Percentiles rank a stretch among this genome's conserved stretches.
phyloP scores from a whole-genome alignment of 2,329 filamentous ascomycete species.

The Hymenoscyphus scutula region DNA sequence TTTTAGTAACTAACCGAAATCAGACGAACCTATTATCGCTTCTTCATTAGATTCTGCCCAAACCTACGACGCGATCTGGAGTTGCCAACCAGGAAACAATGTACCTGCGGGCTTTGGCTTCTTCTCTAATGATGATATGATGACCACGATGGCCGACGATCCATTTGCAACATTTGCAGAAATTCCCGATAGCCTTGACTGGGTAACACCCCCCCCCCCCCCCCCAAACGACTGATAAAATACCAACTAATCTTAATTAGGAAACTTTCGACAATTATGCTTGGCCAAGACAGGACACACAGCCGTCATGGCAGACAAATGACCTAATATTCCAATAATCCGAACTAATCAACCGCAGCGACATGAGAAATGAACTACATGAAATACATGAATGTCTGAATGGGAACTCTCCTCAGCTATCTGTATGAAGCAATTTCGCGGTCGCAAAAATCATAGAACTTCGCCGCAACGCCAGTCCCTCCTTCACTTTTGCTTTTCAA shows the following conservation, averaged over 20 bases:
- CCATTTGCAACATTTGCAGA: conserved; percentile 22
- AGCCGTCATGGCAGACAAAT: background rate
- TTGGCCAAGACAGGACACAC: conserved; percentile 8
- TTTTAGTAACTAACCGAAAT: background rate
- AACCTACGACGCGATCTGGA: background rate
- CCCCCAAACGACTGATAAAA: background rate
- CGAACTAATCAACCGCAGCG: background rate
- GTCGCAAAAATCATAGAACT: conserved; percentile 40
- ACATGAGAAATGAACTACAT: background rate
- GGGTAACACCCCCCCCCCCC: conserved; percentile 15
- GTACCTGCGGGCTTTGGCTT: background rate
- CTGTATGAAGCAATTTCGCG: conserved; percentile 26
- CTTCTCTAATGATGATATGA: background rate
- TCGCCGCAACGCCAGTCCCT: conserved; percentile 31
- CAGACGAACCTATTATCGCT: background rate
- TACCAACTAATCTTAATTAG: conserved; percentile 1
- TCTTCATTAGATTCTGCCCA: background rate
- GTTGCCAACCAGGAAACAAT: background rate
- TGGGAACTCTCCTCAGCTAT: background rate
- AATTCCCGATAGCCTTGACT: conserved; percentile 26
- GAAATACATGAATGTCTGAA: background rate
- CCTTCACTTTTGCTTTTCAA: conserved; percentile 31
- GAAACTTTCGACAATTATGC: conserved; percentile 13
- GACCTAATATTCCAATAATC: background rate
- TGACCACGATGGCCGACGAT: conserved; percentile 8